Evolutionary conservation across 1,284 basidiomycete species (phyloP), one percentile per base, ranked within the genome.

Genomic region (Butyriboletus appendiculatus): DNA sequence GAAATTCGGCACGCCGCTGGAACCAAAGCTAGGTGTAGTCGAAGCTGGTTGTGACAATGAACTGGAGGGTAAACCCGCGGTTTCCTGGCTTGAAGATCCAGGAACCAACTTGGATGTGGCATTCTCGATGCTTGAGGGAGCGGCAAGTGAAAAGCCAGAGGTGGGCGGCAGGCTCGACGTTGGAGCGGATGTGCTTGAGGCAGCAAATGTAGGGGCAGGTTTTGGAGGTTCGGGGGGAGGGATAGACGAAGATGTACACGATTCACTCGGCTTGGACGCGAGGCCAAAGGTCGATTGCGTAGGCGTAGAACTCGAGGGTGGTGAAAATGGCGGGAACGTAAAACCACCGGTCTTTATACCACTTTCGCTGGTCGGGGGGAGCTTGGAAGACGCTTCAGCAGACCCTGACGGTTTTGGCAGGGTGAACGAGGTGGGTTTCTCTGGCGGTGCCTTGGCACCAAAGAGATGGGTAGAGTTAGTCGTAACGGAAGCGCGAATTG

Each of bases 371-470:
- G 37, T 32, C 3, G 57, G 38, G 15, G 54, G 32, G 18, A 30
- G 24, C 52, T 50, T 56, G 4, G 46, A 24, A 24, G 64, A 32
- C 4, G 40, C 14, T 18, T 56, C 57, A n/a, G 24, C 33, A 28
- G 45, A 51, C 24, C 43, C 55, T 43, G 72, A 68, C 3, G 79
- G 72, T 18, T 76, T 73, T 22, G 82, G 78, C 75, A 81, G 76
- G 12, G 68, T 40, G 33, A 72, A 56, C 14, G 62, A 20, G 9
- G 66, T 9, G n/a, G 57, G 52, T 46, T 71, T 73, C 35, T 65
- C 59, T 30, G 60, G 20, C 3, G 28, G 52, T 38, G 50, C 16
- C 43, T 53, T 59, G 24, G 40, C 20, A 50, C 41, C 52, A 57
- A 57, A 55, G 7, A 30, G 30, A 15, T 58, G 10, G 15, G 24